A percentile compares a stretch with the other conserved stretches of the same genome.
These are phyloP conservation scores for Ulmus americana DNA, from an alignment of 331 rosid genomes.

Conservation along the genomic window DNA sequence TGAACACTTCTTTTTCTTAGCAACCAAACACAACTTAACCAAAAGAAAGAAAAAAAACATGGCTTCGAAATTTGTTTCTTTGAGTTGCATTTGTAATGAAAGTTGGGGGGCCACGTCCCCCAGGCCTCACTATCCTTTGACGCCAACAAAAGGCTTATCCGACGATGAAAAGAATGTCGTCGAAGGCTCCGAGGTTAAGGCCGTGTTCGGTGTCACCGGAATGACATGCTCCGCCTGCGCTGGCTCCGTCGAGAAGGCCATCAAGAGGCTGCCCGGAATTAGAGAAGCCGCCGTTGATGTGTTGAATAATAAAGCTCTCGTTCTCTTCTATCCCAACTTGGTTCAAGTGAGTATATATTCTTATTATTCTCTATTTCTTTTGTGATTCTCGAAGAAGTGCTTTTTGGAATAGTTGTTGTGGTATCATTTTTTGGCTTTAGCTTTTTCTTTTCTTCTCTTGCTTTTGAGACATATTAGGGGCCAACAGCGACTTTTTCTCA, in stretches of 20 bases:
- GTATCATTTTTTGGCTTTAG: not conserved
- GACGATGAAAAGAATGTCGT: slow-evolving; percentile 12
- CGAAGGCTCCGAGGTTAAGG: slow-evolving; percentile 29
- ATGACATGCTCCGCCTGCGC: slow-evolving; percentile 66
- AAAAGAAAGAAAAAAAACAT: no score
- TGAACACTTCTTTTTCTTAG: not conserved
- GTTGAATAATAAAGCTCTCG: slow-evolving; percentile 47
- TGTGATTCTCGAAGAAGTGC: not conserved
- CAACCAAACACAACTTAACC: not conserved
- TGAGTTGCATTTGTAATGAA: slow-evolving; percentile 37
- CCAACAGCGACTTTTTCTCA: not conserved
- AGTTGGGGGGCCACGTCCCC: slow-evolving; percentile 33
- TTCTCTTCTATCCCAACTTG: slow-evolving; percentile 41
- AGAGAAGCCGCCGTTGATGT: slow-evolving; percentile 53
- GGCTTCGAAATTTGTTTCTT: slow-evolving; percentile 29
- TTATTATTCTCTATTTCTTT: not conserved
- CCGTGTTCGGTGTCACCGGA: slow-evolving; percentile 49
- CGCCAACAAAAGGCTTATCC: slow-evolving; percentile 38
- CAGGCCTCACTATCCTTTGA: slow-evolving; percentile 49
- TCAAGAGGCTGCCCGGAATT: slow-evolving; percentile 64
- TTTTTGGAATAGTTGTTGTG: not conserved
- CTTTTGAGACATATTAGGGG: not conserved
- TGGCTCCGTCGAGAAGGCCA: slow-evolving; percentile 51
- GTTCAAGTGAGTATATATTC: slow-evolving; percentile 32
- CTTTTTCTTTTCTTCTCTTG: not conserved